Evolutionary conservation across 2,329 filamentous ascomycete species (phyloP), one percentile per base, ranked within the genome.

Genomic region (Colletotrichum lentis): DNA sequence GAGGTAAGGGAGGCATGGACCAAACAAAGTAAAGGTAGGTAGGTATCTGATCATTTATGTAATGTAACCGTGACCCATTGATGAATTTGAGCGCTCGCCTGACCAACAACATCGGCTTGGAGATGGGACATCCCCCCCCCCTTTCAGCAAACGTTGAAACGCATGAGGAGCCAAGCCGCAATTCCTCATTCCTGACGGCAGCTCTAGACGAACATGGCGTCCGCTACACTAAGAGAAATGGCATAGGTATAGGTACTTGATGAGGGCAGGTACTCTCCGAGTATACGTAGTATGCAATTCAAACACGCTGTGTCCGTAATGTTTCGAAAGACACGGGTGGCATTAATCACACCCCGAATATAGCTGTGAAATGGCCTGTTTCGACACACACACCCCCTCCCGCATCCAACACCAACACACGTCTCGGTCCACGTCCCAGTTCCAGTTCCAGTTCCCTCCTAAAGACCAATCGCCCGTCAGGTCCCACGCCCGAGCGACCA

Each of bases 341-440:
- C 65, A 64, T 68, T 68, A 60, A 65, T 65, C 44, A 50, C 41
- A 50, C 10, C 54, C 65, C 55, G 65, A 68, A 55, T 52, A 68
- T 68, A 68, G 49, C 62, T 60, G 54, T 43, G 55, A 44, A 65
- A 59, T 65, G 61, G 55, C 61, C 37, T 43, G 43, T 65, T 60
- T 35, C 31, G 61, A 64, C 46, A 65, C 60, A 47, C 65, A 12
- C 20, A n/a, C 43, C 37, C 39, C 43, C 16, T 18, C 53, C 54
- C 10, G 22, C 54, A 41, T 39, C 55, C 39, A 52, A 31, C 24
- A 20, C 55, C 55, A 31, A 46, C 41, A 56, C 53, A 57, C 55
- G 41, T 46, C 55, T 46, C 55, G 55, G 41, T 46, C n/a, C 55
- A 44, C n/a, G 57, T 49, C 27, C 56, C 54, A 39, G 56, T 59